Conservation (phyloP, 768 basidiomycete species). For the Inosperma sp. region DNA sequence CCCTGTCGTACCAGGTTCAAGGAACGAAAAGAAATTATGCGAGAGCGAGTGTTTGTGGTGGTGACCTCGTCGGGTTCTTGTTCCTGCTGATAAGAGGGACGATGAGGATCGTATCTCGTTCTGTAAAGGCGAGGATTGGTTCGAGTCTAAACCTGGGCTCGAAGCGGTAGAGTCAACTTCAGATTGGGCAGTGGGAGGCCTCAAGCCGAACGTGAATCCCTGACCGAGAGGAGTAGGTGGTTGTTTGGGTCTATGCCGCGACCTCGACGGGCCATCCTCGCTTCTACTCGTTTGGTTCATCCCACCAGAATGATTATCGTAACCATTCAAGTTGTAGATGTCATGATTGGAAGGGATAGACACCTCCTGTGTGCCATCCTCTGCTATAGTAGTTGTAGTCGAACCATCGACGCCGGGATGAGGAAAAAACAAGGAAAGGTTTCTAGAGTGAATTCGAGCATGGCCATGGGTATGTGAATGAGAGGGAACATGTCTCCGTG, state of each 20-base stretch:
- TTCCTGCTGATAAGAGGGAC: conserved; percentile 21
- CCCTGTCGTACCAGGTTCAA: conserved; percentile 67
- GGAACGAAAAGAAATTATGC: conserved; percentile 93
- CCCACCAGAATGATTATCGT: background rate
- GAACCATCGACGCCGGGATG: conserved; percentile 61
- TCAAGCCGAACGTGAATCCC: conserved; percentile 63
- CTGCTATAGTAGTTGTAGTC: conserved; percentile 50
- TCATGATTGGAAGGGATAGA: conserved; percentile 30
- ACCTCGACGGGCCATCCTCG: background rate
- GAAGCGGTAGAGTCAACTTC: no score
- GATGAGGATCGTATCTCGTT: conserved; percentile 25
- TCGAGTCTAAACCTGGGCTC: background rate
- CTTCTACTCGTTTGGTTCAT: background rate
- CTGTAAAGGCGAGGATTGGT: conserved; percentile 33
- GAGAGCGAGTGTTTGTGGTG: conserved; percentile 94
- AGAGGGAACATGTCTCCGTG: no score
- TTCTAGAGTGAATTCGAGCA: conserved; percentile 80
- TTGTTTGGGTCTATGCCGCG: conserved; percentile 22
- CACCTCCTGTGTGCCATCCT: conserved; percentile 59
- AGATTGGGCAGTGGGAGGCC: no score
- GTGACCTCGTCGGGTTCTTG: conserved; percentile 59
- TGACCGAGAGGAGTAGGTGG: conserved; percentile 41
- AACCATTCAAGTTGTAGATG: no score
- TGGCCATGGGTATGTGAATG: conserved; percentile 43
- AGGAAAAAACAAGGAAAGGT: conserved; percentile 89